Evolutionary conservation across 768 basidiomycete species (phyloP).

Genomic region (Naganishia antarctica): DNA sequence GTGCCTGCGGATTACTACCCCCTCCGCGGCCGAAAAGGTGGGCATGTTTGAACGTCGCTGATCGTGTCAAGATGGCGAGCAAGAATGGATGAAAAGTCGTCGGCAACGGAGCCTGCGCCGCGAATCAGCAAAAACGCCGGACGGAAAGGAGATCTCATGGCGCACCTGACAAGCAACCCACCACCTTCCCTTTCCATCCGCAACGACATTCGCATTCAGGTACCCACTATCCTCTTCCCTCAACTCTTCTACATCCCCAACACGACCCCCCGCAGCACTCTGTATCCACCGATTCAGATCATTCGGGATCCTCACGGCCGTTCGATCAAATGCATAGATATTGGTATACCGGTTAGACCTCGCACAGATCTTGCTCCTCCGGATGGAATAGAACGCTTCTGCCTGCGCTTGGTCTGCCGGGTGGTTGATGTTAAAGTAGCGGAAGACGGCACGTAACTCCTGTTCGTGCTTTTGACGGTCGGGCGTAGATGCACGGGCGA

Average conservation of each 20-base stretch:
- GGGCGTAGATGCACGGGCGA: background rate
- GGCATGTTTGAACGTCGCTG: slow-evolving; percentile 35
- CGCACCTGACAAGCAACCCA: slow-evolving; percentile 48
- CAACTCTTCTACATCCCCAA: slow-evolving; percentile 16
- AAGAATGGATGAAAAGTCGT: slow-evolving; percentile 40
- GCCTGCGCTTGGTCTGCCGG: background rate
- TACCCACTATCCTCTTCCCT: slow-evolving; percentile 34
- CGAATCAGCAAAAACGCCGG: background rate
- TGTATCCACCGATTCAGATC: slow-evolving; percentile 1
- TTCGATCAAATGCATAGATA: slow-evolving; percentile 46
- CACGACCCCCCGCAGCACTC: background rate
- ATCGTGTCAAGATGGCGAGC: slow-evolving; percentile 32
- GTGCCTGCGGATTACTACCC: background rate
- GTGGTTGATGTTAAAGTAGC: background rate
- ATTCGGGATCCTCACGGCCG: slow-evolving; percentile 35
- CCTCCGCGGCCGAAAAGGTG: slow-evolving; percentile 10
- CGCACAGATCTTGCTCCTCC: slow-evolving; percentile 30
- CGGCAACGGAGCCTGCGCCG: slow-evolving; percentile 45
- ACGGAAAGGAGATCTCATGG: background rate
- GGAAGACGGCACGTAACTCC: background rate
- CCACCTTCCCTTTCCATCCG: slow-evolving; percentile 38
- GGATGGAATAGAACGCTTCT: slow-evolving; percentile 36
- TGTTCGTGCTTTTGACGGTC: background rate
- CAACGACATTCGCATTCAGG: slow-evolving; percentile 48
- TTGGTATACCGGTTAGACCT: slow-evolving; percentile 42